Conservation (phyloP, 768 basidiomycete genomes). For the Hebeloma cylindrosporum region DNA sequence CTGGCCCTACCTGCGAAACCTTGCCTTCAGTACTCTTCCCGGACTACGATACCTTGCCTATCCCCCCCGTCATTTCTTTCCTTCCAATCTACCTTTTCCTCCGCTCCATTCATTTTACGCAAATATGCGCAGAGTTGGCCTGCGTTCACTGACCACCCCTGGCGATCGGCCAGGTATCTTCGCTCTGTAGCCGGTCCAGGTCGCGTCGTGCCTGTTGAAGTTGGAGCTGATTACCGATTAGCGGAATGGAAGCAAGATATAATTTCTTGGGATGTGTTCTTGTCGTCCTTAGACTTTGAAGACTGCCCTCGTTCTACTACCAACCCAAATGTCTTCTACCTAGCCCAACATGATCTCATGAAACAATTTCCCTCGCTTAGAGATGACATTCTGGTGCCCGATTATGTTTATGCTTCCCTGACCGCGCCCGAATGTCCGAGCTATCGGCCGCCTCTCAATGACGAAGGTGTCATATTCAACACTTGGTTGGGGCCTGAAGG, state of each 20-base stretch:
- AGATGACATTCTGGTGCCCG: conserved; percentile 79
- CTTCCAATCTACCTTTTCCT: conserved; percentile 47
- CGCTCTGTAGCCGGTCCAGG: conserved; percentile 71
- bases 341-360: conserved; percentile 89
- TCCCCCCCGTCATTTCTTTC: conserved; percentile 56
- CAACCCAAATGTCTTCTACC: conserved; percentile 53
- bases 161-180: conserved; percentile 73
- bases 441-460: conserved; percentile 67
- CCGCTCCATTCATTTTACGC: conserved; percentile 72
- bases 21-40: conserved; percentile 13
- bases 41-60: conserved; percentile 40
- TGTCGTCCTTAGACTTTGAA: conserved; percentile 44
- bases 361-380: conserved; percentile 79
- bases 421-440: conserved; percentile 42
- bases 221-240: conserved; percentile 80
- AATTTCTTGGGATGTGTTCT: conserved; percentile 76
- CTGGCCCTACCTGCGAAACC: conserved; percentile 9
- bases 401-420: conserved; percentile 78
- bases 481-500: conserved; percentile 81
- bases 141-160: conserved; percentile 66
- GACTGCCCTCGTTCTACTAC: conserved; percentile 24
- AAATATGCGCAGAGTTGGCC: conserved; percentile 73
- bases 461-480: conserved; percentile 67
- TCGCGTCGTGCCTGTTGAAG: conserved; percentile 86
- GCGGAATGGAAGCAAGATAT: conserved; percentile 81